Conservation (phyloP, 2,329 filamentous ascomycete genomes). For the Teratosphaeria epicoccoides region DNA sequence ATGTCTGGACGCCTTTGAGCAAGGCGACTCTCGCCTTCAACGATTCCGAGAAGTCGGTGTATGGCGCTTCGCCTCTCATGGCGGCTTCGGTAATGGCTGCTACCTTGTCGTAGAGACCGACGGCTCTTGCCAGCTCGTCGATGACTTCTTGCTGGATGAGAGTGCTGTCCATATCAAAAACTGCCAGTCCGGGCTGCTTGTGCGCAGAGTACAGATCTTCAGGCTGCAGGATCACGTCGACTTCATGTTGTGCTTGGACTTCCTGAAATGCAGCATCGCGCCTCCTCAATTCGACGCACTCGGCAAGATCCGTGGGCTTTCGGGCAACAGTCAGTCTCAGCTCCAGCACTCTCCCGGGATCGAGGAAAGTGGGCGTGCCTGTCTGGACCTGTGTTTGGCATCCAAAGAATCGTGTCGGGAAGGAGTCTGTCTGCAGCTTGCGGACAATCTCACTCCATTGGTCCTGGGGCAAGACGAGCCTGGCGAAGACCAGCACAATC, state of each 20-base stretch:
- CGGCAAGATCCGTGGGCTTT: background rate
- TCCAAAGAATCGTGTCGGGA: background rate
- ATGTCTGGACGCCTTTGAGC: conserved; percentile 66
- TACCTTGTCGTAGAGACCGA: conserved; percentile 59
- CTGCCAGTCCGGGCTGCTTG: conserved; percentile 53
- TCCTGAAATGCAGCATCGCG: background rate
- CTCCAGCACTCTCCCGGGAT: background rate
- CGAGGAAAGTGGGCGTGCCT: background rate
- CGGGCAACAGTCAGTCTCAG: background rate
- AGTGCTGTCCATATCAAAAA: conserved; percentile 98
- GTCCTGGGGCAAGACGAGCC: background rate
- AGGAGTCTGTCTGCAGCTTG: background rate
- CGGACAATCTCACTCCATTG: background rate
- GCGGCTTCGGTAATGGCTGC: conserved; percentile 82
- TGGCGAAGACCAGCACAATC: background rate
- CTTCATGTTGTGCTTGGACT: conserved; percentile 1
- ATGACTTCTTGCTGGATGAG: conserved; percentile 97
- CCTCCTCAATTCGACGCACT: background rate
- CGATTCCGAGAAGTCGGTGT: conserved; percentile 73
- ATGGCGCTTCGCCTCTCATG: conserved; percentile 70
- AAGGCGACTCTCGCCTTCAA: conserved; percentile 71
- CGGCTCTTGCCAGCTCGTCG: conserved; percentile 77
- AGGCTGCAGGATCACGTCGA: conserved; percentile 17
- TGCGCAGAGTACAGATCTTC: conserved; percentile 13
- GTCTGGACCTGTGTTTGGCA: background rate